A percentile compares a stretch with the other conserved stretches of the same genome.
phyloP scores from a whole-genome alignment of 1,284 basidiomycete species.

The Ganoderma resinaceum region DNA sequence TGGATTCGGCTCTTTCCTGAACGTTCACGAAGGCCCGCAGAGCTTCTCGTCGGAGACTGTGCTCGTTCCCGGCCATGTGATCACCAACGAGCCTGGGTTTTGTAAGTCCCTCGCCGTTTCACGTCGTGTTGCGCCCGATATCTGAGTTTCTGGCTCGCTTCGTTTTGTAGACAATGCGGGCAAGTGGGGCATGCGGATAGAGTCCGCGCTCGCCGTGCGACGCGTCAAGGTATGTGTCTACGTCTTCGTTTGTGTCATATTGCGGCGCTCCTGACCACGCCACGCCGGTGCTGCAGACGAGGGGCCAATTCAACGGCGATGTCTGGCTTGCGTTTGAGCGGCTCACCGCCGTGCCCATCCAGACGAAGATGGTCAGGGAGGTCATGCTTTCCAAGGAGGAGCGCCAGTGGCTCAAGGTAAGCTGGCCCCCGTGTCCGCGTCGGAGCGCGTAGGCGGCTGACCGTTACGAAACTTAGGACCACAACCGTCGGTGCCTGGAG shows the following conservation, averaged over 20 bases:
- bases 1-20: slow-evolving; percentile 84
- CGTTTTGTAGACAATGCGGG: slow-evolving; percentile 72
- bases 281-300: slow-evolving; percentile 52
- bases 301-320: slow-evolving; percentile 74
- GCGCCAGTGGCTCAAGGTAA: slow-evolving; percentile 87
- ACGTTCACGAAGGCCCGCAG: slow-evolving; percentile 81
- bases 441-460: slow-evolving; percentile 6
- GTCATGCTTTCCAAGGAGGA: slow-evolving; percentile 86
- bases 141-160: slow-evolving; percentile 16
- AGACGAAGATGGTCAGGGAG: slow-evolving; percentile 89
- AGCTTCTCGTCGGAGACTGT: slow-evolving; percentile 72
- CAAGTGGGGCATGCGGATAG: slow-evolving; percentile 90
- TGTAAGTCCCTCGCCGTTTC: slow-evolving; percentile 57
- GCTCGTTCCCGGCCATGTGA: slow-evolving; percentile 83
- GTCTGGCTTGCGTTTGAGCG: slow-evolving; percentile 89
- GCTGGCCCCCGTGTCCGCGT: slow-evolving; percentile 18
- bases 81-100: slow-evolving; percentile 89
- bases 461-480: slow-evolving; percentile 55
- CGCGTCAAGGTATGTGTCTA: slow-evolving; percentile 60
- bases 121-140: neutral
- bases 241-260: slow-evolving; percentile 19
- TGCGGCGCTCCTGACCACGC: neutral
- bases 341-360: slow-evolving; percentile 92
- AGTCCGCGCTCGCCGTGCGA: slow-evolving; percentile 80
- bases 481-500: slow-evolving; percentile 83